These are phyloP conservation scores for Mycena maculata DNA, from an alignment of 768 basidiomycete genomes.

Conservation along the genomic window DNA sequence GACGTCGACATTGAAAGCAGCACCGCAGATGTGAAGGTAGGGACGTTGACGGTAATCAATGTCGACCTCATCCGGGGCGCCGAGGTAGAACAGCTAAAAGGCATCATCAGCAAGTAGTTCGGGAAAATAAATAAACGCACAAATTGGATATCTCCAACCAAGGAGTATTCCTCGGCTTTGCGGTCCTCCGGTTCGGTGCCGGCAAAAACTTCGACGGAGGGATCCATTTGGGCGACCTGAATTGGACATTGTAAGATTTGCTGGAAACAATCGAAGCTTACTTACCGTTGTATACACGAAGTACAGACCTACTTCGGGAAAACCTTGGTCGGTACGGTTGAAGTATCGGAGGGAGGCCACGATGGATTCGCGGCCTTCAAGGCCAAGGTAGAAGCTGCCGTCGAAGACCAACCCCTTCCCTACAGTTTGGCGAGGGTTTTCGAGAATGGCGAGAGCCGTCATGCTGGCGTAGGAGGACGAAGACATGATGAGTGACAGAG, in stretches of 20 bases:
- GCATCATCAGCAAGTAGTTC: neutral
- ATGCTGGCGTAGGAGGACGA: slow-evolving; percentile 10
- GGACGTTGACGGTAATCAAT: neutral
- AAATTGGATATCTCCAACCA: slow-evolving; percentile 11
- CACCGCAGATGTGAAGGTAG: neutral
- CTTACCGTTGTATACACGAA: neutral
- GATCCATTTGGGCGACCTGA: neutral
- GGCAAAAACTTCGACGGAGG: neutral
- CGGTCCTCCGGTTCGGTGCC: too few relatives aligned
- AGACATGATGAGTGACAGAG: neutral
- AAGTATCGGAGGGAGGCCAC: neutral
- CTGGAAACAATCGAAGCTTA: neutral
- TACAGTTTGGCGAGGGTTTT: neutral
- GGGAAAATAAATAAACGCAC: neutral
- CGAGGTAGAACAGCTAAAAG: neutral
- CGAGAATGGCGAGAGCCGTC: neutral
- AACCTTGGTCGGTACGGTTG: neutral
- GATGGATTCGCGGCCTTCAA: neutral
- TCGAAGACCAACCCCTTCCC: neutral
- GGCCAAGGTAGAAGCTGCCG: neutral
- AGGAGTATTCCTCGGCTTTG: neutral
- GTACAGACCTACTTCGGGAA: neutral
- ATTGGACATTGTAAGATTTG: neutral
- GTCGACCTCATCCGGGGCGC: neutral
- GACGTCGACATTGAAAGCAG: neutral